Percentiles rank a stretch among this genome's conserved stretches.
Evolutionary conservation across 257 asterid genomes (phyloP).

Genomic region (Paraleonurus japonicus): DNA sequence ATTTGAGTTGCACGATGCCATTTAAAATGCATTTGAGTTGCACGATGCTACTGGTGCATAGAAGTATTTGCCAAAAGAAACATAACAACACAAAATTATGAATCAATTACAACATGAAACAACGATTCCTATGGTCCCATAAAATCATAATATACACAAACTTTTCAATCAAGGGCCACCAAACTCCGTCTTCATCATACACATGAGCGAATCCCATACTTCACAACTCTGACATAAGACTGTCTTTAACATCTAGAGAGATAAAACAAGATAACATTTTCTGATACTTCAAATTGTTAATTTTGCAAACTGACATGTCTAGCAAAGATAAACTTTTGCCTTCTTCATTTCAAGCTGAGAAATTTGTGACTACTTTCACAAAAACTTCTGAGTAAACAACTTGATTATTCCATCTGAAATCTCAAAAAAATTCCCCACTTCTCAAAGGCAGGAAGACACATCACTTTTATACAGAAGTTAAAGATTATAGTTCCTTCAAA

Average conservation of each 20-base stretch:
- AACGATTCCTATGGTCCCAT: not conserved
- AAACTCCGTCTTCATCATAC: not conserved
- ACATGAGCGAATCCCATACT: not conserved
- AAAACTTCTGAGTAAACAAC: too few relatives aligned
- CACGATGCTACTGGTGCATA: too few relatives aligned
- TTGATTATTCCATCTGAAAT: too few relatives aligned
- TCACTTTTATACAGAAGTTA: too few relatives aligned
- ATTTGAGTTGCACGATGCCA: too few relatives aligned
- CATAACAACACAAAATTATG: not conserved
- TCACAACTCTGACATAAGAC: not conserved
- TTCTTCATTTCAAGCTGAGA: not conserved
- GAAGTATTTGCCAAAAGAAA: too few relatives aligned
- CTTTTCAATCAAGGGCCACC: constrained; percentile 1
- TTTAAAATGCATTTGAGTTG: too few relatives aligned
- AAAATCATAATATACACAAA: not conserved
- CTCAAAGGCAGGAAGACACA: too few relatives aligned
- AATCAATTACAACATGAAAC: not conserved
- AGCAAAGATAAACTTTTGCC: not conserved
- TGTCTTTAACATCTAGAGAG: not conserved
- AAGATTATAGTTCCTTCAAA: too few relatives aligned
- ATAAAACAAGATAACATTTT: not conserved
- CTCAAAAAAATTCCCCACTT: too few relatives aligned
- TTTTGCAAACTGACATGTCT: not conserved
- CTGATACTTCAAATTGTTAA: not conserved
- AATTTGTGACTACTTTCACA: too few relatives aligned